phyloP scores from a whole-genome alignment of 2,329 filamentous ascomycete species.

The Penicillium brevicompactum region DNA sequence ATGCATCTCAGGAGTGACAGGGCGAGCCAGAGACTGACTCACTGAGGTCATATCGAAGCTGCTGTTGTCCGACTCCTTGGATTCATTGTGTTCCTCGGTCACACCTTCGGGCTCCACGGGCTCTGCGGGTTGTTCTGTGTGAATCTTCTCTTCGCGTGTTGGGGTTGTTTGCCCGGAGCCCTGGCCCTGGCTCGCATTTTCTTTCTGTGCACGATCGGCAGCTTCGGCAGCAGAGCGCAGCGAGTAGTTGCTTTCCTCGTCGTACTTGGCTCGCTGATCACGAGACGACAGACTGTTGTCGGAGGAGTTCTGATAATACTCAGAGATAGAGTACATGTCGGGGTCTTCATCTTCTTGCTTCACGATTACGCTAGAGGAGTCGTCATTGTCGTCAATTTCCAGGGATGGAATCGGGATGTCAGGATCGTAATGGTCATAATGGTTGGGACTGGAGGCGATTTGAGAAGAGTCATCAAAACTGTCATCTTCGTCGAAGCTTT shows the following conservation, averaged over 20 bases:
- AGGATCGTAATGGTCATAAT: conserved; percentile 71
- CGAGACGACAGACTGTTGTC: conserved; percentile 36
- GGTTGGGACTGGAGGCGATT: conserved; percentile 61
- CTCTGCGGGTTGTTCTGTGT: not conserved
- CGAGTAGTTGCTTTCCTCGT: conserved; percentile 62
- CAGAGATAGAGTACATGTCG: conserved; percentile 65
- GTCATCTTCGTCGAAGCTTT: conserved; percentile 60
- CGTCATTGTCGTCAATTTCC: conserved; percentile 64
- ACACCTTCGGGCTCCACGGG: conserved; percentile 24
- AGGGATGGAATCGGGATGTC: conserved; percentile 88
- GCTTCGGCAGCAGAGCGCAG: conserved; percentile 39
- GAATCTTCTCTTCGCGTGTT: conserved; percentile 18
- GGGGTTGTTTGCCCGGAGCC: conserved; percentile 37
- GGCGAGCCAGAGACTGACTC: conserved; percentile 42
- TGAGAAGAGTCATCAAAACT: conserved; percentile 66
- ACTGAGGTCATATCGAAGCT: conserved; percentile 41
- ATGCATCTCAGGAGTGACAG: conserved; percentile 56
- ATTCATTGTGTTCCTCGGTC: conserved; percentile 38
- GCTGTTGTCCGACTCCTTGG: conserved; percentile 17
- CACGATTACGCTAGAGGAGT: conserved; percentile 64
- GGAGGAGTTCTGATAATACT: conserved; percentile 60
- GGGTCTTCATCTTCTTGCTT: conserved; percentile 65
- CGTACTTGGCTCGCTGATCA: conserved; percentile 41
- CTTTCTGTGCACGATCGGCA: conserved; percentile 3
- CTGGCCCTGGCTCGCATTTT: conserved; percentile 32